These are phyloP conservation scores for Spirogloea muscicola DNA, from an alignment of 139 green algal genomes.

Conservation along the genomic window DNA sequence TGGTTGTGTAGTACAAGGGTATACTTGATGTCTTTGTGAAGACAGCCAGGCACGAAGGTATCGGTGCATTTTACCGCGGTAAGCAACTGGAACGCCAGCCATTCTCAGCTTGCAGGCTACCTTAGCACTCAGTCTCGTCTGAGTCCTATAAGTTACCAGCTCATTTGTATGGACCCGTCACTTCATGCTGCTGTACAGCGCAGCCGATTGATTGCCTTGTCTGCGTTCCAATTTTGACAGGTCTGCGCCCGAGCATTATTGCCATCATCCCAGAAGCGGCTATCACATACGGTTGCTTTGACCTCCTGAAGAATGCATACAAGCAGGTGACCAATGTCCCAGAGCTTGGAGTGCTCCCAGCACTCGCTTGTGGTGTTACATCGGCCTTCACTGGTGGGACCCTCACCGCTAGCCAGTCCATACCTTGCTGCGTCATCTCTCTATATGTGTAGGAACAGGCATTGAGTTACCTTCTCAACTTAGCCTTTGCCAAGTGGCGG, in stretches of 20 bases:
- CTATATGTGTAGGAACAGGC: too few relatives aligned
- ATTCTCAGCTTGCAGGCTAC: too few relatives aligned
- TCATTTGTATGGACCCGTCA: too few relatives aligned
- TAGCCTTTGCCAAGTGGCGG: too few relatives aligned
- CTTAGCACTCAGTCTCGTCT: too few relatives aligned
- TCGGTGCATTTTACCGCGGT: slow-evolving; percentile 60
- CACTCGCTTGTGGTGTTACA: slow-evolving; percentile 8
- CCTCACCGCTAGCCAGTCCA: too few relatives aligned
- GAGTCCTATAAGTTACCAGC: too few relatives aligned
- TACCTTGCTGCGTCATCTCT: too few relatives aligned
- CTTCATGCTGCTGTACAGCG: too few relatives aligned
- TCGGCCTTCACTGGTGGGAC: slow-evolving; percentile 8
- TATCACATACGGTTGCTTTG: slow-evolving; percentile 77
- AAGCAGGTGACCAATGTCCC: slow-evolving; percentile 17
- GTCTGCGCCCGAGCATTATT: slow-evolving; percentile 60
- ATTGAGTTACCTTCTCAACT: too few relatives aligned
- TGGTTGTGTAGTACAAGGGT: slow-evolving; percentile 40
- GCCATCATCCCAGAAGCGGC: slow-evolving; percentile 80
- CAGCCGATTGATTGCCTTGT: too few relatives aligned
- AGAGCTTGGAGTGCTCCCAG: slow-evolving; percentile 24
- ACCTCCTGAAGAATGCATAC: slow-evolving; percentile 63
- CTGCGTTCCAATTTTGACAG: too few relatives aligned
- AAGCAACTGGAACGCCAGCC: slow-evolving; percentile 3
- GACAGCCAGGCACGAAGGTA: slow-evolving; percentile 60
- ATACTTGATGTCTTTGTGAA: slow-evolving; percentile 45